Conservation (phyloP, 2,329 filamentous ascomycete genomes). For the Calonectria pseudoreteaudii region DNA sequence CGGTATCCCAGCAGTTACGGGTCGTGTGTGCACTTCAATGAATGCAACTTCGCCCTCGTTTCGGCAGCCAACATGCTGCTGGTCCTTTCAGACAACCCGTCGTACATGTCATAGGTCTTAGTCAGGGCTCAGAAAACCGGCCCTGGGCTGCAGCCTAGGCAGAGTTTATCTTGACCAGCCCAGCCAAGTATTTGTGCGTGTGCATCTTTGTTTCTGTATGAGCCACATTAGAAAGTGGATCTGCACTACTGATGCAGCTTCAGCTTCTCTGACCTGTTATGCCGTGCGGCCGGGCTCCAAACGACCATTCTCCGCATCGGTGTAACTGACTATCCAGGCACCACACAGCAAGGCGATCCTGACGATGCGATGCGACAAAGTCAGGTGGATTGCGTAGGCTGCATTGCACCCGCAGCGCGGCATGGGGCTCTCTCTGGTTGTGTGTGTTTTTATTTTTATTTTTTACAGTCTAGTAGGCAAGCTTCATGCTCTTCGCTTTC, state of each 20-base stretch:
- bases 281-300: not conserved
- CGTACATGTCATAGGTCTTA: constrained; percentile 1
- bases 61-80: not conserved
- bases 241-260: constrained; percentile 4
- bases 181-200: not conserved
- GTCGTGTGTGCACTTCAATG: not conserved
- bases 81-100: not conserved
- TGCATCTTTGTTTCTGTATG: constrained; percentile 6
- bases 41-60: not conserved
- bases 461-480: not conserved
- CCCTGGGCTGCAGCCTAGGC: not conserved
- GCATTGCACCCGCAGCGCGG: not conserved
- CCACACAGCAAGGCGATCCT: not conserved
- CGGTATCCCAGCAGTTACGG: not conserved
- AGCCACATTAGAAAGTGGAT: constrained; percentile 7
- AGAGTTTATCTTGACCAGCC: not conserved
- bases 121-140: constrained; percentile 5
- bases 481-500: not conserved
- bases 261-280: constrained; percentile 7
- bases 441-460: not conserved
- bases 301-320: constrained; percentile 5
- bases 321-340: constrained; percentile 7
- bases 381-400: not conserved
- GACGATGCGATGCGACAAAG: not conserved
- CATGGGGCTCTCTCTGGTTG: not conserved